phyloP scores from a whole-genome alignment of 2,329 filamentous ascomycete genomes.

The Passalora sequoiae region DNA sequence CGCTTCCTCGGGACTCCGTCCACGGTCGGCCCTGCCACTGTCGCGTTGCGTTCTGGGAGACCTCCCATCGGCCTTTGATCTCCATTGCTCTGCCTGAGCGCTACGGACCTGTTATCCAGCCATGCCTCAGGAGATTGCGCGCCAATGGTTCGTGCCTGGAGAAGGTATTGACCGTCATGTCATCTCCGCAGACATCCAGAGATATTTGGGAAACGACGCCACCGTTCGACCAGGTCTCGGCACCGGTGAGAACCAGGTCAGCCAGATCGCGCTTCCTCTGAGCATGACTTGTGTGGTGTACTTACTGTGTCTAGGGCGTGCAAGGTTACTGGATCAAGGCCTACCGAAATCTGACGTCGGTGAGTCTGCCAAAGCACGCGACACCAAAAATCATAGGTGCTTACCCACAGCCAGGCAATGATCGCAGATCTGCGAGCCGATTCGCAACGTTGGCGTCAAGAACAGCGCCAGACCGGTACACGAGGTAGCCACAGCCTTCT shows the following conservation, averaged over 20 bases:
- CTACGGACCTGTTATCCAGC: constrained; percentile 11
- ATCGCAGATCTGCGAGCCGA: constrained; percentile 47
- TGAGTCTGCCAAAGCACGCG: constrained; percentile 30
- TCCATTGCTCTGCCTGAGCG: constrained; percentile 4
- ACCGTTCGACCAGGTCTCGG: constrained; percentile 45
- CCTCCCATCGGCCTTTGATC: not conserved
- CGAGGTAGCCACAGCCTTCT: constrained; percentile 45
- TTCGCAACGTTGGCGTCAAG: constrained; percentile 43
- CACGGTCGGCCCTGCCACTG: not conserved
- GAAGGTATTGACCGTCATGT: constrained; percentile 49
- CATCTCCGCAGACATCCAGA: constrained; percentile 50
- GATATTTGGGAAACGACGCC: constrained; percentile 48
- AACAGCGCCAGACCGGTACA: constrained; percentile 34
- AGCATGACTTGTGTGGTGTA: constrained; percentile 8
- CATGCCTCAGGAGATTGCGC: constrained; percentile 35
- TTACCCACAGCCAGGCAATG: constrained; percentile 41
- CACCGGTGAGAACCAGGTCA: constrained; percentile 43
- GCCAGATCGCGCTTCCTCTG: constrained; percentile 19
- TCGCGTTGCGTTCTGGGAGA: not conserved
- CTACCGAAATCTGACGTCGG: constrained; percentile 47
- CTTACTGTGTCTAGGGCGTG: constrained; percentile 35
- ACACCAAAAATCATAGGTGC: not conserved
- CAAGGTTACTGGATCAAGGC: constrained; percentile 49
- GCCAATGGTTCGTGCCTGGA: constrained; percentile 47
- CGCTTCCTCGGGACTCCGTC: no score